These are phyloP conservation scores for Purpureocillium takamizusanense DNA, from an alignment of 2,329 filamentous ascomycete genomes.

Conservation along the genomic window DNA sequence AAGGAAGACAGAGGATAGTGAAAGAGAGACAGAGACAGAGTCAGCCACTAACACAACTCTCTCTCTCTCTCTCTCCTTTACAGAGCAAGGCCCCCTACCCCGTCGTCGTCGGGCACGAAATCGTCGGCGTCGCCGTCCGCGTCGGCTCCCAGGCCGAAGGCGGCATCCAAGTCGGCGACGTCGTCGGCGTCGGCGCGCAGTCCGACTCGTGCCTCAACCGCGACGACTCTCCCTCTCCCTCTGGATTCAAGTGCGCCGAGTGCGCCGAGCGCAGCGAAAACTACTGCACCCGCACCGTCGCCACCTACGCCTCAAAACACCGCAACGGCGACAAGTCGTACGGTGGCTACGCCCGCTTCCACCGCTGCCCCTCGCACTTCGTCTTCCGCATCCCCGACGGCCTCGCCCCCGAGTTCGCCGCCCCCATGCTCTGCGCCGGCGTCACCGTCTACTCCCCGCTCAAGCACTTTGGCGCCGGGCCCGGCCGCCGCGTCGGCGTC, in stretches of 20 bases:
- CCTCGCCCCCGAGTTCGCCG: slow-evolving; percentile 29
- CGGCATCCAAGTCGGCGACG: slow-evolving; percentile 49
- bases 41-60: too few species aligned
- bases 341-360: slow-evolving; percentile 38
- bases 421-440: slow-evolving; percentile 64
- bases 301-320: slow-evolving; percentile 39
- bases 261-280: slow-evolving; percentile 30
- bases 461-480: slow-evolving; percentile 52
- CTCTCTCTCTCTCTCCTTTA: too few species aligned
- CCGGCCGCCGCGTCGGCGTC: slow-evolving; percentile 58
- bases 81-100: slow-evolving; percentile 19
- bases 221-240: too few species aligned
- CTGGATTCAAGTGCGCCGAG: slow-evolving; percentile 23
- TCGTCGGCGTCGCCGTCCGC: slow-evolving; percentile 49
- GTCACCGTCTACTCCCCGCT: slow-evolving; percentile 60
- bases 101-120: slow-evolving; percentile 56
- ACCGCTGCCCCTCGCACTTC: slow-evolving; percentile 34
- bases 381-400: slow-evolving; percentile 36
- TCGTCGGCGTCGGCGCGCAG: slow-evolving; percentile 56
- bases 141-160: slow-evolving; percentile 37
- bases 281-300: slow-evolving; percentile 32
- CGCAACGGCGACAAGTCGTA: slow-evolving; percentile 22
- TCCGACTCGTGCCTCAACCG: slow-evolving; percentile 40
- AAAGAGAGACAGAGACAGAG: too few species aligned
- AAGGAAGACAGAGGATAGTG: too few species aligned